Percentiles rank a stretch among this genome's conserved stretches.
Evolutionary conservation across 2,329 filamentous ascomycete species (phyloP).

Genomic region (Penicillium decumbens): DNA sequence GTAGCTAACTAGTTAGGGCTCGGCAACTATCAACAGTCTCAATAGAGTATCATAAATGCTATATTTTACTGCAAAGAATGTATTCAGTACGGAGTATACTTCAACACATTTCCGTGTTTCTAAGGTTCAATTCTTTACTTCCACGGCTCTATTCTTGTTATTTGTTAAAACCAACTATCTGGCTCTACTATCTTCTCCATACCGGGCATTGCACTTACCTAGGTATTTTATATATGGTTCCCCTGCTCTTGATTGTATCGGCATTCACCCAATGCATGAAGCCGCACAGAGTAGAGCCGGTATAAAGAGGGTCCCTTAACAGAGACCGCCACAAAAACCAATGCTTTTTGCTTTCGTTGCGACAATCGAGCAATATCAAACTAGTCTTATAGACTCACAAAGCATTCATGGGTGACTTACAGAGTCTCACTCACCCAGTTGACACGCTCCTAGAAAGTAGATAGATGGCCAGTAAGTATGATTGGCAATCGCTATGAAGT

Average conservation of each 20-base stretch:
- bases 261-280: neutral
- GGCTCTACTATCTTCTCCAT: neutral
- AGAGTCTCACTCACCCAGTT: neutral
- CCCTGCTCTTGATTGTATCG: neutral
- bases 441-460: neutral
- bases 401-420: neutral
- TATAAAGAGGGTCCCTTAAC: neutral
- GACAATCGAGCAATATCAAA: neutral
- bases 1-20: too few species aligned
- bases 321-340: neutral
- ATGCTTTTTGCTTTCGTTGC: neutral
- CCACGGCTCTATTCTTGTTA: too few species aligned
- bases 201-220: neutral
- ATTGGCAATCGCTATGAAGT: neutral
- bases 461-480: neutral
- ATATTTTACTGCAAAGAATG: too few species aligned
- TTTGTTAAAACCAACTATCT: too few species aligned
- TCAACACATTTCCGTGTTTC: too few species aligned
- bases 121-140: too few species aligned
- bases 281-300: neutral
- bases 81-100: too few species aligned
- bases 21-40: too few species aligned
- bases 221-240: neutral
- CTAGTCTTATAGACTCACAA: neutral
- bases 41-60: too few species aligned